Evolutionary conservation across 148 eudicot species (phyloP).

Genomic region (Gaultheria prostrata): DNA sequence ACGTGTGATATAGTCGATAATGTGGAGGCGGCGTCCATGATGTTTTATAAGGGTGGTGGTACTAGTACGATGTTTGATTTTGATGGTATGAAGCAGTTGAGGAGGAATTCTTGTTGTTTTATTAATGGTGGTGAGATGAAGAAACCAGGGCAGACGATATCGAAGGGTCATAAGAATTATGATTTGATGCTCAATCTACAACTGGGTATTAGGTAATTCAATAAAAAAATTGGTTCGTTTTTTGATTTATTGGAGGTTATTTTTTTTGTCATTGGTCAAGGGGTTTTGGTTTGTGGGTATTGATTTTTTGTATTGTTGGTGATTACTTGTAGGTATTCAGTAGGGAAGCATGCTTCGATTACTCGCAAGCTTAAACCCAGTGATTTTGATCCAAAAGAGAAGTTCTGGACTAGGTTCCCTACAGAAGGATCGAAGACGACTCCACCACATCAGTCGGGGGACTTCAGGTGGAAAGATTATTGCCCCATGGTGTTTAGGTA

Average conservation of each 20-base stretch:
- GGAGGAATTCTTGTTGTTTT: conserved; percentile 57
- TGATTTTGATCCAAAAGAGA: conserved; percentile 90
- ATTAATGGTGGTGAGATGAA: conserved; percentile 54
- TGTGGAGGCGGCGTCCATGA: conserved; percentile 42
- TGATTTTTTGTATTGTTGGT: neutral
- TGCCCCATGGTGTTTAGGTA: conserved; percentile 95
- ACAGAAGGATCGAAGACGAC: conserved; percentile 81
- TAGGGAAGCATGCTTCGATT: conserved; percentile 77
- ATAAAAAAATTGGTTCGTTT: neutral
- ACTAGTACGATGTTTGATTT: conserved; percentile 20
- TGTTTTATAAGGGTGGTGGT: conserved; percentile 45
- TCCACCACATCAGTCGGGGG: conserved; percentile 79
- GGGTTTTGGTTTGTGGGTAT: neutral
- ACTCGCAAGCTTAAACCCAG: conserved; percentile 52
- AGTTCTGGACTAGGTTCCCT: conserved; percentile 96
- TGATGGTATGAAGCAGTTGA: conserved; percentile 36
- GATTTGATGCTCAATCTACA: conserved; percentile 90
- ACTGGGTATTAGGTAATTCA: conserved; percentile 67
- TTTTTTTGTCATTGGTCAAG: neutral
- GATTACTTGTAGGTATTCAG: conserved; percentile 51
- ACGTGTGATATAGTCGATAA: conserved; percentile 83
- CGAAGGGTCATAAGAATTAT: conserved; percentile 84
- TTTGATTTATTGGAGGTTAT: neutral
- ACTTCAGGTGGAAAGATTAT: conserved; percentile 96
- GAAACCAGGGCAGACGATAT: conserved; percentile 72